These are phyloP conservation scores for Asterophora parasitica DNA, from an alignment of 768 basidiomycete genomes.

Conservation along the genomic window DNA sequence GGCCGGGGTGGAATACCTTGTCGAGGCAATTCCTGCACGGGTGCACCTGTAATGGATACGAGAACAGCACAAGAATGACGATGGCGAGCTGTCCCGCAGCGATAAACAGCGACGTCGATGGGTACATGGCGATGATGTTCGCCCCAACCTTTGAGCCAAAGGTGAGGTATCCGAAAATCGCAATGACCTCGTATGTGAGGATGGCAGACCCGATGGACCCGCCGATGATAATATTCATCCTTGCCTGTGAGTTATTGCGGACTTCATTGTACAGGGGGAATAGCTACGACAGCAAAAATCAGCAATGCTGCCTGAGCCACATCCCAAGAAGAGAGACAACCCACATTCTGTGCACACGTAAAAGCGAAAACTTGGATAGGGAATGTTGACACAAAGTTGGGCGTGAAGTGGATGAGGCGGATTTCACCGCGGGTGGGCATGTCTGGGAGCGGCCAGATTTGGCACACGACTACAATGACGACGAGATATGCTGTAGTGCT, in stretches of 20 bases:
- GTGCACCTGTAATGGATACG: constrained; percentile 91
- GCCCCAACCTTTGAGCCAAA: constrained; percentile 88
- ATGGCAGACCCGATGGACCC: constrained; percentile 83
- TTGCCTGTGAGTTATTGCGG: constrained; percentile 67
- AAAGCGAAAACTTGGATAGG: constrained; percentile 93
- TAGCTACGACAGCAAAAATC: constrained; percentile 41
- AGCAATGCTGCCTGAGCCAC: constrained; percentile 3
- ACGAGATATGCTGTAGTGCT: constrained; percentile 66
- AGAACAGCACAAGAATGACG: constrained; percentile 83
- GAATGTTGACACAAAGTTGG: constrained; percentile 77
- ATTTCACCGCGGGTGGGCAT: constrained; percentile 64
- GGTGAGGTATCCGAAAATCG: constrained; percentile 85
- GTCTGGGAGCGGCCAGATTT: constrained; percentile 68
- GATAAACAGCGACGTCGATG: constrained; percentile 85
- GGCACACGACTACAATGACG: constrained; percentile 73
- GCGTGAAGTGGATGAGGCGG: constrained; percentile 66
- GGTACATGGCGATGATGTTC: constrained; percentile 95
- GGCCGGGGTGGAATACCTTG: constrained; percentile 67
- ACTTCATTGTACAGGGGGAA: constrained; percentile 96
- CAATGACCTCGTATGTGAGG: constrained; percentile 84
- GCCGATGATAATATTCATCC: constrained; percentile 86
- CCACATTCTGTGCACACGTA: constrained; percentile 90
- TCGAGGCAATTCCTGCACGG: constrained; percentile 91
- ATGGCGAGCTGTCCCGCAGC: constrained; percentile 93
- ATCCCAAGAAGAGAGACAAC: constrained; percentile 18